Evolutionary conservation across 371 early-diverging fungal species (phyloP), one percentile per base, ranked within the genome.

Genomic region (Mortierella sp.): DNA sequence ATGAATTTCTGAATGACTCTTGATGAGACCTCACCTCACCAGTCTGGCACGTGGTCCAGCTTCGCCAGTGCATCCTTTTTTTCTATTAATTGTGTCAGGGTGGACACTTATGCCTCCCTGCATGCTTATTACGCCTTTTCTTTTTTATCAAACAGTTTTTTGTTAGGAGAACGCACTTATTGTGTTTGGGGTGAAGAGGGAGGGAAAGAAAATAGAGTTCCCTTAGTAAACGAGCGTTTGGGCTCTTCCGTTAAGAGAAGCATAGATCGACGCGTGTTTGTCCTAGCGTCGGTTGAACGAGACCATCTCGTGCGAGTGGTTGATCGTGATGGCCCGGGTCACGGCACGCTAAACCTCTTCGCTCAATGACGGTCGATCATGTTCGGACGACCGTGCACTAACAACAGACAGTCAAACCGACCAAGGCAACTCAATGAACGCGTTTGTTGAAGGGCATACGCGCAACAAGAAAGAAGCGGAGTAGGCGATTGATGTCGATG

Each of bases 231-330:
- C 16, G 60, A 60, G 18, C 60, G 60, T 16, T 32, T 60, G 60
- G 60, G 14, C 60, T 60, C 60, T 16, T 60, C 32, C 29, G 16
- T 32, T 27, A 16, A 32, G 11, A 14, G 11, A 58, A 11, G n/a
- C 60, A 60, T 32, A 60, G 58, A 16, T 60, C 14, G 60, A 60
- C 60, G 60, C 60, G 60, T 60, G 29, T 60, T n/a, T 60, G 35
- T 60, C 60, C 60, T 60, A 60, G 60, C 60, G 60, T 29, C 32
- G 29, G 60, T 32, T 60, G 60, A 32, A 32, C 18, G 35, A 60
- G 60, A 60, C 60, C 16, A 32, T 18, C 35, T 32, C 60, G 16
- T 27, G 11, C 11, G 32, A 21, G 4, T 51, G 29, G 29, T 3
- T 12, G 14, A n/a, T 32, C 16, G 60, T n/a, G 60, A 60, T 60